Evolutionary conservation across 2,329 filamentous ascomycete species (phyloP), one percentile per base, ranked within the genome.

Genomic region (Ophiostoma piceae): DNA sequence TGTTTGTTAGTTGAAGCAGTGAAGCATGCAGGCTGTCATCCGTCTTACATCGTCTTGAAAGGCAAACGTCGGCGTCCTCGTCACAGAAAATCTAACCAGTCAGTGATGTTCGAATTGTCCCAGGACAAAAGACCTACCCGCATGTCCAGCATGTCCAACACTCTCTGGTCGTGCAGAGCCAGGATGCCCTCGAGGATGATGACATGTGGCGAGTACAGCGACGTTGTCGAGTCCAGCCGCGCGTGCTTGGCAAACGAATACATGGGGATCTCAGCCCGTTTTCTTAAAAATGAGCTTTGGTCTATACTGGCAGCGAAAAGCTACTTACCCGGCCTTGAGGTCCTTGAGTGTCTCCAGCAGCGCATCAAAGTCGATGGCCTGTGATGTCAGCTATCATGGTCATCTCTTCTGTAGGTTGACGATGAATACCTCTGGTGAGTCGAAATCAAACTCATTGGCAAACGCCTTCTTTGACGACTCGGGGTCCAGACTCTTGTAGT

Each of bases 241-340:
- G 92, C 88, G 79, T 99, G 95, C 77, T 97, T 91, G 74, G 92
- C 87, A 79, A 99, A 99, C 0, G 95, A 99, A 78, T 99, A 99
- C 12, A 96, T 84, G 0, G 95, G 95, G 69, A 99, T 92, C 75
- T 98, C 92, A 69, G 93, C 91, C 77, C 92, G 90, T 79, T 92
- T 92, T 71, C 92, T 94, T 74, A 16, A 47, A 19, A 8, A 47
- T 47, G 19, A 47, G 43, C 43, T 35, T 71, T 68, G 29, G 41
- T 71, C 32, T 7, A n/a, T 35, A 22, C 26, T 41, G n/a, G 3
- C n/a, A 62, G 19, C 51, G 62, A n/a, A n/a, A n/a, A 22, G 64
- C 14, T n/a, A 29, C 70, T n/a, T 87, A 97, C 94, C 95, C 95
- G 79, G 91, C 88, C 80, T 98, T 99, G 74, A 99, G 85, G 76